These are phyloP conservation scores for Pseudoturritis turrita DNA, from an alignment of 345 rosid species.

Conservation along the genomic window DNA sequence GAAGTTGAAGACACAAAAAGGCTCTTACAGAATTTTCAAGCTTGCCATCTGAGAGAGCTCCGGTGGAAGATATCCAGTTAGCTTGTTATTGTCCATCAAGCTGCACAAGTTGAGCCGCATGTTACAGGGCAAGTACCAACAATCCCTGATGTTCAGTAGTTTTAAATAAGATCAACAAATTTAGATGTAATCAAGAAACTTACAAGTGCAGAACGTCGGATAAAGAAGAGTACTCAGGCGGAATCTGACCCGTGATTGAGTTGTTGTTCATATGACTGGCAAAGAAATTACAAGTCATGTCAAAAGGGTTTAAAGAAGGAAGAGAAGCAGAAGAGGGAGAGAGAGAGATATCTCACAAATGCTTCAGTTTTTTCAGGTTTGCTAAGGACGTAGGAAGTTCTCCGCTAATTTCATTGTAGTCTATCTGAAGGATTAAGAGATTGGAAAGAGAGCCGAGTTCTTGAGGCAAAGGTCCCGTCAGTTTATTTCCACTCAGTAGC, in stretches of 20 bases:
- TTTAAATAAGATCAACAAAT: not conserved
- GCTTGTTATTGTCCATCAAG: slow-evolving; percentile 46
- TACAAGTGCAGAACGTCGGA: slow-evolving; percentile 41
- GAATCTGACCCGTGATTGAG: slow-evolving; percentile 48
- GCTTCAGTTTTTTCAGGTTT: slow-evolving; percentile 29
- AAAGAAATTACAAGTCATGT: not conserved
- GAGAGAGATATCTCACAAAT: slow-evolving; percentile 38
- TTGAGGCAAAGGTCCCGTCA: slow-evolving; percentile 41
- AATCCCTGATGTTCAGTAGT: not conserved
- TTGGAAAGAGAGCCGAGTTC: slow-evolving; percentile 46
- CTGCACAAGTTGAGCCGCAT: slow-evolving; percentile 19
- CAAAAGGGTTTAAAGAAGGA: not conserved
- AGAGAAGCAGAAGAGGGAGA: slow-evolving; percentile 1
- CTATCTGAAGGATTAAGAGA: slow-evolving; percentile 37
- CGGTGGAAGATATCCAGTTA: slow-evolving; percentile 42
- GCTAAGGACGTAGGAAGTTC: slow-evolving; percentile 37
- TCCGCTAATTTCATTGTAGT: slow-evolving; percentile 37
- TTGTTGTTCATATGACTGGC: slow-evolving; percentile 52
- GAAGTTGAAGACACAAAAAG: not conserved
- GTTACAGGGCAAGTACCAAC: not conserved
- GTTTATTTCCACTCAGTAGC: slow-evolving; percentile 47
- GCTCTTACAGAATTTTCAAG: slow-evolving; percentile 35
- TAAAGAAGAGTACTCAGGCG: slow-evolving; percentile 35
- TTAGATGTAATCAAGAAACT: slow-evolving; percentile 9
- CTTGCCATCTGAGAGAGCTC: slow-evolving; percentile 38